A percentile compares a stretch with the other conserved stretches of the same genome.
Conservation (phyloP, 306 rosid species). For the Cyamopsis tetragonoloba region DNA sequence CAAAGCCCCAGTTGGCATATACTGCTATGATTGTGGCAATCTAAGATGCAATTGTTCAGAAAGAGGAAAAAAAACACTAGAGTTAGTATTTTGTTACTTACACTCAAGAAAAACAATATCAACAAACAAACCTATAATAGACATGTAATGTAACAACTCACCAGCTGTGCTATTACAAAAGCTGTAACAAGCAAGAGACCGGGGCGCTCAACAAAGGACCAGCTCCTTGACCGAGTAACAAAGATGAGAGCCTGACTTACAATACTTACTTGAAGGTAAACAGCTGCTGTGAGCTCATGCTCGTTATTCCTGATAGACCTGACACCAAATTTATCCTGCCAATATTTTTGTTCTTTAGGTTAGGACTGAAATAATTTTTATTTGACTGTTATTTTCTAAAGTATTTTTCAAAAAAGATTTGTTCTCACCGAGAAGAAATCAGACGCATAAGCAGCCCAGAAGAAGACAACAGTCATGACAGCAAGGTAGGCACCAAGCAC, state of each 20-base stretch:
- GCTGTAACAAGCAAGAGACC: conserved; percentile 55
- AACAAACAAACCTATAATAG: neutral
- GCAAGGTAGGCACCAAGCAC: conserved; percentile 73
- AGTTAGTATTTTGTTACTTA: neutral
- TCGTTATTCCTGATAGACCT: conserved; percentile 34
- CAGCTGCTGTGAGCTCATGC: conserved; percentile 67
- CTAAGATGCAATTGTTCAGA: no score
- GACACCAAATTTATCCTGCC: conserved; percentile 60
- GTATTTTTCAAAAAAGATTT: neutral
- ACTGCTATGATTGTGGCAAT: conserved; percentile 67
- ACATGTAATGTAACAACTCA: conserved; percentile 31
- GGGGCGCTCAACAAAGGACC: conserved; percentile 69
- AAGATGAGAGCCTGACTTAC: conserved; percentile 83
- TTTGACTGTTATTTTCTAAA: neutral
- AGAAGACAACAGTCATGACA: conserved; percentile 70
- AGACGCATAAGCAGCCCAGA: conserved; percentile 49
- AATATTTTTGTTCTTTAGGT: neutral
- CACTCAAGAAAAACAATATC: neutral
- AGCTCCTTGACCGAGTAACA: conserved; percentile 73
- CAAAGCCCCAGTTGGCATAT: conserved; percentile 63
- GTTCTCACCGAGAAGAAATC: conserved; percentile 56
- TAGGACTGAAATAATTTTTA: neutral
- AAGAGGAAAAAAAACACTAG: neutral
- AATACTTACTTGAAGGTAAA: conserved; percentile 79
- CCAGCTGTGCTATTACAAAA: conserved; percentile 64